Evolutionary conservation across 2,329 filamentous ascomycete genomes (phyloP).

Genomic region (Fusarium poae): DNA sequence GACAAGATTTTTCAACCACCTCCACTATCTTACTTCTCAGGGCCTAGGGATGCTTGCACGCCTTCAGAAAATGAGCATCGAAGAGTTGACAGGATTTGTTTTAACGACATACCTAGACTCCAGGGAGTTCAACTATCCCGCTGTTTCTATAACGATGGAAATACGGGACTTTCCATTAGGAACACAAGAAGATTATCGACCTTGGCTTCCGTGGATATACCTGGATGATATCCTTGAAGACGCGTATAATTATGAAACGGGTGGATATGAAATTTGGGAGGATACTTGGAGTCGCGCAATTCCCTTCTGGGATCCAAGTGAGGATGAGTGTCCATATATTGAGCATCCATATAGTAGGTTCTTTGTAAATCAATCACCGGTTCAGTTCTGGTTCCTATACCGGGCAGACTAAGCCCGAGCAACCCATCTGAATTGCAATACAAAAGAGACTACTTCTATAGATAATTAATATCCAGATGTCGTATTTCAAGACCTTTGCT

Average conservation of each 20-base stretch:
- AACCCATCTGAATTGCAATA: too few relatives aligned
- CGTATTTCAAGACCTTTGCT: too few relatives aligned
- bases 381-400: not conserved
- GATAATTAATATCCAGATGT: too few relatives aligned
- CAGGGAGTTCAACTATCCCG: not conserved
- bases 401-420: too few relatives aligned
- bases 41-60: not conserved
- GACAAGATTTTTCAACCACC: not conserved
- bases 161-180: not conserved
- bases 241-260: too few relatives aligned
- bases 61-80: not conserved
- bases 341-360: too few relatives aligned
- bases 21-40: not conserved
- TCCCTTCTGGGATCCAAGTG: not conserved
- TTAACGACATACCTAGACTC: not conserved
- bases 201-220: not conserved
- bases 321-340: not conserved
- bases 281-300: not conserved
- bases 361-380: too few relatives aligned
- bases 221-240: not conserved
- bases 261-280: not conserved
- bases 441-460: too few relatives aligned
- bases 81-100: not conserved
- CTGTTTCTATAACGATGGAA: not conserved
- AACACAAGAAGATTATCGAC: not conserved